Percentiles rank a stretch among this genome's conserved stretches.
These are phyloP conservation scores for Chalara sp. DNA, from an alignment of 2,329 filamentous ascomycete species.

Conservation along the genomic window DNA sequence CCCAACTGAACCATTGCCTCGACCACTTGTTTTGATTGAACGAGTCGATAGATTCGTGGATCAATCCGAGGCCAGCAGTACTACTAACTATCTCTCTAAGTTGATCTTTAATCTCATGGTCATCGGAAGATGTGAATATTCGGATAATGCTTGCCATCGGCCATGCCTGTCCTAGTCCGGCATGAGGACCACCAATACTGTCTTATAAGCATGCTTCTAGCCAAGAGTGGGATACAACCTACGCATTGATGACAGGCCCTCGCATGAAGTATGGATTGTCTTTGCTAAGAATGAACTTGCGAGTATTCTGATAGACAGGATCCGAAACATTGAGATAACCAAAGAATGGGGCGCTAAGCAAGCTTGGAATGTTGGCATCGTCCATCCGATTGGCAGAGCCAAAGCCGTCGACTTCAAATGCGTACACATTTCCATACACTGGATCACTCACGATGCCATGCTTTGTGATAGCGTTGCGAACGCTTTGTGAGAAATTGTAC, in stretches of 20 bases:
- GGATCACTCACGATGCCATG: conserved; percentile 63
- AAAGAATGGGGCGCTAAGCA: conserved; percentile 58
- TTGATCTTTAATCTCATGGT: conserved; percentile 24
- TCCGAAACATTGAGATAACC: conserved; percentile 54
- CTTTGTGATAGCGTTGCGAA: conserved; percentile 60
- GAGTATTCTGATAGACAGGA: conserved; percentile 68
- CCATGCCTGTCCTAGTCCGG: conserved; percentile 52
- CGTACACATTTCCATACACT: conserved; percentile 62
- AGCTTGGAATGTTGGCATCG: conserved; percentile 63
- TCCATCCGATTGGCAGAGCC: conserved; percentile 60
- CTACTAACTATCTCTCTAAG: conserved; percentile 22
- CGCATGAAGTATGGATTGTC: conserved; percentile 72
- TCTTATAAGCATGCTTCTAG: conserved; percentile 3
- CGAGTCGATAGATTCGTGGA: conserved; percentile 42
- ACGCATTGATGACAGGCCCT: conserved; percentile 42
- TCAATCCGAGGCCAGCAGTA: conserved; percentile 31
- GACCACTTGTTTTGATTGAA: conserved; percentile 35
- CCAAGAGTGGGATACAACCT: conserved; percentile 30
- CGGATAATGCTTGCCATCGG: conserved; percentile 49
- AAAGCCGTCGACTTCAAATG: conserved; percentile 72
- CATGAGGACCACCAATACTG: conserved; percentile 62
- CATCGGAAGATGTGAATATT: conserved; percentile 39
- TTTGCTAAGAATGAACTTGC: conserved; percentile 67
- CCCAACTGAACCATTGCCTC: conserved; percentile 68
- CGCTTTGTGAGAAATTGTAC: conserved; percentile 50